Percentiles rank a stretch among this genome's conserved stretches.
Conservation (phyloP, 1,284 basidiomycete genomes). For the Erythrobasidium hasegawianum region DNA sequence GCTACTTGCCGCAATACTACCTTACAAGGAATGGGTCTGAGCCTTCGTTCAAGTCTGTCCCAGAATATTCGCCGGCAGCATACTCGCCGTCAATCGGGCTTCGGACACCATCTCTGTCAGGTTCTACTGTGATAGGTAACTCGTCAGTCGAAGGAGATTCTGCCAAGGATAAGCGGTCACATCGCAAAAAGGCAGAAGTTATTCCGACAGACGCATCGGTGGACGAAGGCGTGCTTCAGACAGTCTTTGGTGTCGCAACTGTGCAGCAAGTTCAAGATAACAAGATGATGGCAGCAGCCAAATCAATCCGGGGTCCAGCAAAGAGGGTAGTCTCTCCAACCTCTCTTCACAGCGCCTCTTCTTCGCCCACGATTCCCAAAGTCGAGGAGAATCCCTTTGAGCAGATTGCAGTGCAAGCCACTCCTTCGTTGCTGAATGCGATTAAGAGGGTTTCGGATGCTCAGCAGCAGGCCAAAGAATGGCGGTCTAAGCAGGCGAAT, state of each 20-base stretch:
- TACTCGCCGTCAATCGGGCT: neutral
- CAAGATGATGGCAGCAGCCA: neutral
- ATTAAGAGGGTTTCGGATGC: constrained; percentile 27
- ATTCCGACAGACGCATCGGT: neutral
- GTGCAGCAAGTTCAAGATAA: neutral
- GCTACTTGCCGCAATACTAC: neutral
- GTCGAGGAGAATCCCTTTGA: constrained; percentile 1
- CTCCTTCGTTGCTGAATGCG: constrained; percentile 35
- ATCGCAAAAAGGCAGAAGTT: neutral
- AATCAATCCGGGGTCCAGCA: neutral
- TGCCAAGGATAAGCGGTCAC: neutral
- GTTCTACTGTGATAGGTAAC: constrained; percentile 1
- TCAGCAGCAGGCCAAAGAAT: constrained; percentile 27
- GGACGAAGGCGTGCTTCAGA: neutral
- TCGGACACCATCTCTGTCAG: neutral
- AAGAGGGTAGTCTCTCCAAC: neutral
- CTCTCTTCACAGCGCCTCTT: neutral
- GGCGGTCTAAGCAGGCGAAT: neutral
- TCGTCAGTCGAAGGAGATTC: neutral
- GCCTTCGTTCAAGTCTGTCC: constrained; percentile 24
- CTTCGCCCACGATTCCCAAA: neutral
- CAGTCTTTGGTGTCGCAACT: neutral
- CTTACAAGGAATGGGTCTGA: constrained; percentile 6
- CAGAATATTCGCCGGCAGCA: constrained; percentile 1
- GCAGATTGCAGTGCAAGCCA: constrained; percentile 23